Percentiles rank a stretch among this genome's conserved stretches.
Conservation (phyloP, 495 filamentous ascomycete genomes). For the Pseudevernia furfuracea region DNA sequence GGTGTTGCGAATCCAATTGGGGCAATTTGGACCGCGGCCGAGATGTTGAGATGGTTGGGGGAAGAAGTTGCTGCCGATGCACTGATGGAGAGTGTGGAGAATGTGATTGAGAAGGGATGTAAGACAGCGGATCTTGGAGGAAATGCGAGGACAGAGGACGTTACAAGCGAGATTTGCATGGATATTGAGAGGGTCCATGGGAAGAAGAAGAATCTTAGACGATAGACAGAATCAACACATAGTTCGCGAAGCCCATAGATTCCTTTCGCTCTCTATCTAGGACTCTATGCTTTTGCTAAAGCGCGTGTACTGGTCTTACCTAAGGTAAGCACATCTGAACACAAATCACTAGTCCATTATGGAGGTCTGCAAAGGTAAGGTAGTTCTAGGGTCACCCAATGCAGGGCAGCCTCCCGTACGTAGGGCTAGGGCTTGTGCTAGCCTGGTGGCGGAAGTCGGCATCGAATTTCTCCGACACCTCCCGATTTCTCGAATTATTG, state of each 20-base stretch:
- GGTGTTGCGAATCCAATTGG: constrained; percentile 65
- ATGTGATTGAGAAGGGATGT: constrained; percentile 50
- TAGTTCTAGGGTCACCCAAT: too few species aligned
- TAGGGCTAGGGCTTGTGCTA: too few species aligned
- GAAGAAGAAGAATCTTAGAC: too few species aligned
- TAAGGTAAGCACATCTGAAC: too few species aligned
- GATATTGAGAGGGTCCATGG: constrained; percentile 42
- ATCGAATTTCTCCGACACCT: neutral
- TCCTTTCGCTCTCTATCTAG: neutral
- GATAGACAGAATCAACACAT: neutral
- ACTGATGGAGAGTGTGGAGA: constrained; percentile 53
- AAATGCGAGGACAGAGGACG: constrained; percentile 44
- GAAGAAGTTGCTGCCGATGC: constrained; percentile 46
- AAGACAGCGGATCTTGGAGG: constrained; percentile 57
- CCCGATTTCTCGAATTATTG: neutral
- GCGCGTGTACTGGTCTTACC: too few species aligned
- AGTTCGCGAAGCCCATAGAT: neutral
- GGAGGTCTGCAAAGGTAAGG: too few species aligned
- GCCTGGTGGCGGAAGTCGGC: neutral
- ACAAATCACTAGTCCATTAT: too few species aligned
- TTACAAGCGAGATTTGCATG: constrained; percentile 54
- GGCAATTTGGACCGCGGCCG: constrained; percentile 60
- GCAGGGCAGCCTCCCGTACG: too few species aligned
- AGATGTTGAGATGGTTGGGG: constrained; percentile 62
- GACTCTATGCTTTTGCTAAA: too few species aligned